Evolutionary conservation across 2,329 filamentous ascomycete genomes (phyloP).

Genomic region (Trichophyton benhamiae): DNA sequence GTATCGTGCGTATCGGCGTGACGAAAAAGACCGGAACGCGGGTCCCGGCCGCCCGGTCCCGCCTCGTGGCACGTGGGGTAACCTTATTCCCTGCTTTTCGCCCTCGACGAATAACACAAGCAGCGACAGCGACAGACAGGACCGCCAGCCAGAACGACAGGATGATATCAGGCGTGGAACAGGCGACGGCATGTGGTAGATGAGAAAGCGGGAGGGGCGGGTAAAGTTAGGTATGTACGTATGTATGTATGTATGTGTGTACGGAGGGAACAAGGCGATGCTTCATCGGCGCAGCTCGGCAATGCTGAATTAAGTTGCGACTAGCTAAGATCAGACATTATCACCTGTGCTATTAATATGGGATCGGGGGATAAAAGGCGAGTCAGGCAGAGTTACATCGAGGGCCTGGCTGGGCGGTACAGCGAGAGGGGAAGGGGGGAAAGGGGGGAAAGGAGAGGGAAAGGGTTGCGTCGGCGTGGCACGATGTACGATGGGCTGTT

Average conservation of each 20-base stretch:
- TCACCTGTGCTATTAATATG: not conserved
- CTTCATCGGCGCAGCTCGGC: not conserved
- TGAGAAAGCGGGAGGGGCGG: too few species aligned
- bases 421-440: not conserved
- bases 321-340: not conserved
- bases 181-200: too few species aligned
- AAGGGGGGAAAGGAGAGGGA: not conserved
- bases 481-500: not conserved
- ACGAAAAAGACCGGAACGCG: slow-evolving; percentile 4
- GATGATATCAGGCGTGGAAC: too few species aligned
- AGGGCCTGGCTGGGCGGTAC: not conserved
- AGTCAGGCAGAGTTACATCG: not conserved
- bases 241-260: too few species aligned
- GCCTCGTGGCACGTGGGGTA: slow-evolving; percentile 5
- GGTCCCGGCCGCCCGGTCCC: slow-evolving; percentile 4
- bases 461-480: slow-evolving; percentile 3
- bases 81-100: not conserved
- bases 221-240: too few species aligned
- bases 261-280: not conserved
- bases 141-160: too few species aligned
- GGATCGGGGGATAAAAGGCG: not conserved
- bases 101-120: not conserved
- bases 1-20: not conserved
- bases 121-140: too few species aligned
- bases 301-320: not conserved